Conservation (phyloP, 2,329 filamentous ascomycete species). For the Acrocalymma vagum region DNA sequence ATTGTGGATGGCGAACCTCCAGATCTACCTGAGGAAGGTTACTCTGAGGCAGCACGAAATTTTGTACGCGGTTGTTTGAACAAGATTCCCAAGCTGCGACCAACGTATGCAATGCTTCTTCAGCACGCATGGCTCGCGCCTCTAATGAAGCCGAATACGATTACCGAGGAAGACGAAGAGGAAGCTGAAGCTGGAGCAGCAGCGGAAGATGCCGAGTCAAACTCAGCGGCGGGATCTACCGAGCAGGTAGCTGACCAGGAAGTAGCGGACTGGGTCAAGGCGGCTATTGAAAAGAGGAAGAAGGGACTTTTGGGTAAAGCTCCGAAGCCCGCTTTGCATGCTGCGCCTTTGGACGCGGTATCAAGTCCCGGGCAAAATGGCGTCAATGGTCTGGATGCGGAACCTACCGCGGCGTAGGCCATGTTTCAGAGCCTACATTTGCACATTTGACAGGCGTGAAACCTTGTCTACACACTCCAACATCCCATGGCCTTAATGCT, state of each 20-base stretch:
- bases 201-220: constrained; percentile 54
- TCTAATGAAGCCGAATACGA: constrained; percentile 78
- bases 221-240: constrained; percentile 40
- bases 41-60: constrained; percentile 79
- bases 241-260: constrained; percentile 73
- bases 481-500: too few relatives aligned
- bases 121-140: constrained; percentile 87
- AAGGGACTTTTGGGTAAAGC: constrained; percentile 62
- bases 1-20: constrained; percentile 98
- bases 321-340: constrained; percentile 83
- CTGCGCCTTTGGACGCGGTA: constrained; percentile 81
- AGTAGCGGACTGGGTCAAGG: constrained; percentile 84
- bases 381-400: constrained; percentile 29
- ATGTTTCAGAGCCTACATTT: too few relatives aligned
- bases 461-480: too few relatives aligned
- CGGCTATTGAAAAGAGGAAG: constrained; percentile 72
- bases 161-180: constrained; percentile 74
- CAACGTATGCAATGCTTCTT: constrained; percentile 90
- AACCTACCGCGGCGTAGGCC: constrained; percentile 22
- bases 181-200: constrained; percentile 55
- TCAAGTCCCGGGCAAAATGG: constrained; percentile 43
- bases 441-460: too few relatives aligned
- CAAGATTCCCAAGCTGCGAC: constrained; percentile 90
- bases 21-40: constrained; percentile 79
- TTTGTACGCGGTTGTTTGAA: constrained; percentile 92